Base-by-base conservation (phyloP, 805 yeast genomes). In the Kodamaea laetipori region DNA sequence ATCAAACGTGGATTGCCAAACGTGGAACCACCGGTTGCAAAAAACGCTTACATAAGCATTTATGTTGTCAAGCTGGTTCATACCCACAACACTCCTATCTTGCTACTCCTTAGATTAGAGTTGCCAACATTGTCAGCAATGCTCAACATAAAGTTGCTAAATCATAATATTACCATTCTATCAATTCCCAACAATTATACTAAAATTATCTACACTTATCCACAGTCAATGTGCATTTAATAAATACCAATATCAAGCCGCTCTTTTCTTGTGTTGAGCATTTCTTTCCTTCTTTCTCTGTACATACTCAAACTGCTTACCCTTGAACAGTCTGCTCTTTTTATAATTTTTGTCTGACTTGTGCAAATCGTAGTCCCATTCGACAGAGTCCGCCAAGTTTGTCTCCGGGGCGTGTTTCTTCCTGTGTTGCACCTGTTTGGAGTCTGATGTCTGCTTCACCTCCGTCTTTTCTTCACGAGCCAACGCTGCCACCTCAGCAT, bases 401-500 rank as follows among this genome's bases (percentile, higher is more conserved):
- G 24, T 15, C 12, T 21, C 36, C 11, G 15, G 25, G 7, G 36
- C 15, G 12, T 8, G 26, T n/a, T 23, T 23, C 24, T 15, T 33
- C 12, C 31, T 24, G 12, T 21, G 27, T 4, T 8, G 34, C 6
- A 23, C 28, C 12, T 10, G 31, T 16, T 9, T 17, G 23, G 33
- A n/a, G 8, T 10, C 4, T 11, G 17, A 33, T 16, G 15, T 11
- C 50, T 12, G 44, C 26, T 28, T 37, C 13, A n/a, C 27, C 44
- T 30, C 50, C 48, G 30, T 30, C 36, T 24, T 44, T 36, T 35
- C 34, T 12, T 34, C 35, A 7, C 27, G 43, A 25, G 62, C 55
- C 51, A 66, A 45, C 16, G 60, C 52, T 4, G 75, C 74, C 21
- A 61, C 76, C 50, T 71, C 75, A n/a, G 76, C 76, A 45, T 70